Evolutionary conservation across 2,329 filamentous ascomycete species (phyloP).

Genomic region (Metarhizium robertsii): DNA sequence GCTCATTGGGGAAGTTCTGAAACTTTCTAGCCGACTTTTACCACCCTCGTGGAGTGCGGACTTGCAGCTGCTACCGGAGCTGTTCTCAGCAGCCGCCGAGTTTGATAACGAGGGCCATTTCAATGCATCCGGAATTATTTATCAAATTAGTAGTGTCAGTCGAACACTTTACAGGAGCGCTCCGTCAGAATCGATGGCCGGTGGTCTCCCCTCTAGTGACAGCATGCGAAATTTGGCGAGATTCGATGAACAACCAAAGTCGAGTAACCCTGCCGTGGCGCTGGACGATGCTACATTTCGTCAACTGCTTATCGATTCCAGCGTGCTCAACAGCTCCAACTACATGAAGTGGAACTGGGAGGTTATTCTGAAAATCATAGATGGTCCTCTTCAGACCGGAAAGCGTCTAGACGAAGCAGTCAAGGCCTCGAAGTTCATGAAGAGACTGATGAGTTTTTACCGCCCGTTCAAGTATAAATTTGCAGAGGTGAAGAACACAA

Average conservation of each 20-base stretch:
- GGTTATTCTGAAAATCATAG: constrained; percentile 78
- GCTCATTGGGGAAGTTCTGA: constrained; percentile 82
- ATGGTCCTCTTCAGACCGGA: constrained; percentile 82
- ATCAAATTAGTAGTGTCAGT: constrained; percentile 96
- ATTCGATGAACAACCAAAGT: constrained; percentile 49
- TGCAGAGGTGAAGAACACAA: constrained; percentile 79
- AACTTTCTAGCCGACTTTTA: constrained; percentile 76
- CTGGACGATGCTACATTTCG: constrained; percentile 56
- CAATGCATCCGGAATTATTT: constrained; percentile 80
- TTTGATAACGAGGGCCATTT: constrained; percentile 66
- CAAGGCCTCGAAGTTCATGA: constrained; percentile 92
- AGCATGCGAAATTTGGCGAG: constrained; percentile 37
- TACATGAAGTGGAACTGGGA: constrained; percentile 98
- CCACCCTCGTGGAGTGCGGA: constrained; percentile 74
- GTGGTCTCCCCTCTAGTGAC: constrained; percentile 31
- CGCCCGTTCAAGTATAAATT: constrained; percentile 96
- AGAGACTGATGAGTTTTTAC: constrained; percentile 89
- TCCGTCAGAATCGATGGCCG: constrained; percentile 32
- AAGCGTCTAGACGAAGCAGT: constrained; percentile 91
- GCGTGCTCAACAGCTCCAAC: constrained; percentile 81
- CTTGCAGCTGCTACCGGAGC: constrained; percentile 77
- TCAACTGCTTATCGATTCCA: constrained; percentile 63
- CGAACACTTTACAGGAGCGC: constrained; percentile 79
- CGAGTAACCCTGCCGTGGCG: constrained; percentile 29
- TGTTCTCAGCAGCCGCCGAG: constrained; percentile 67